Conservation (phyloP, 164 flowering plant species). For the Nymphaea colorata region DNA sequence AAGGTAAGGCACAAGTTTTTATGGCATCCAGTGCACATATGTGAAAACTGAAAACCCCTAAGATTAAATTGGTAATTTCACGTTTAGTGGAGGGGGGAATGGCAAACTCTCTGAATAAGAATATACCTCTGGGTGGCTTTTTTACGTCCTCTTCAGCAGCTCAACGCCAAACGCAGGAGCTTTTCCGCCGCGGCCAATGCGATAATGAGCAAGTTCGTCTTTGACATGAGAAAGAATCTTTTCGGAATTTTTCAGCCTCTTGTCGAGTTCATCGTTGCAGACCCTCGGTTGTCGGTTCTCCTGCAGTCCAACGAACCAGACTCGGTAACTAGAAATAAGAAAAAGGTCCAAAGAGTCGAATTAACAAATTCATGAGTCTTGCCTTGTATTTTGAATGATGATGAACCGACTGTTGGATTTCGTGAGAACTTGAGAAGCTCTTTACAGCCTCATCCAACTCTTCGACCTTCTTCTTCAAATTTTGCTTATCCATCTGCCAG, state of each 20-base stretch:
- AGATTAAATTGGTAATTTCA: background rate
- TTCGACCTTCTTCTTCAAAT: slow-evolving; percentile 35
- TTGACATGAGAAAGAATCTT: slow-evolving; percentile 39
- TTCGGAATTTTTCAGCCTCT: slow-evolving; percentile 38
- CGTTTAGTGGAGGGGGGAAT: no score
- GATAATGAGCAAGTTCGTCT: slow-evolving; percentile 36
- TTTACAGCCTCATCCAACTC: slow-evolving; percentile 64
- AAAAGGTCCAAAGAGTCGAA: background rate
- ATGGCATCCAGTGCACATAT: background rate
- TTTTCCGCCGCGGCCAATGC: slow-evolving; percentile 14
- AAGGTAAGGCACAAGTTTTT: background rate
- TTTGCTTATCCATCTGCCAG: slow-evolving; percentile 49
- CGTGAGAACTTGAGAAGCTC: slow-evolving; percentile 23
- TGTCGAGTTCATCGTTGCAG: slow-evolving; percentile 20
- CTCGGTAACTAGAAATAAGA: background rate
- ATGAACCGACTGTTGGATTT: slow-evolving; percentile 17
- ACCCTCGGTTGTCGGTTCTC: slow-evolving; percentile 13
- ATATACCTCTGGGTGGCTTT: slow-evolving; percentile 14
- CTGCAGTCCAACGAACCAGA: slow-evolving; percentile 13
- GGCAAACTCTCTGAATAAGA: background rate
- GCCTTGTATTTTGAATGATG: slow-evolving; percentile 24
- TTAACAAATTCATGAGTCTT: slow-evolving; percentile 7
- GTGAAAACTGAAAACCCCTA: no score
- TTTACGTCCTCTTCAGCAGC: slow-evolving; percentile 9
- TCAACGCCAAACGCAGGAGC: slow-evolving; percentile 8